Evolutionary conservation across 306 rosid genomes (phyloP).

Genomic region (Citrullus colocynthis): DNA sequence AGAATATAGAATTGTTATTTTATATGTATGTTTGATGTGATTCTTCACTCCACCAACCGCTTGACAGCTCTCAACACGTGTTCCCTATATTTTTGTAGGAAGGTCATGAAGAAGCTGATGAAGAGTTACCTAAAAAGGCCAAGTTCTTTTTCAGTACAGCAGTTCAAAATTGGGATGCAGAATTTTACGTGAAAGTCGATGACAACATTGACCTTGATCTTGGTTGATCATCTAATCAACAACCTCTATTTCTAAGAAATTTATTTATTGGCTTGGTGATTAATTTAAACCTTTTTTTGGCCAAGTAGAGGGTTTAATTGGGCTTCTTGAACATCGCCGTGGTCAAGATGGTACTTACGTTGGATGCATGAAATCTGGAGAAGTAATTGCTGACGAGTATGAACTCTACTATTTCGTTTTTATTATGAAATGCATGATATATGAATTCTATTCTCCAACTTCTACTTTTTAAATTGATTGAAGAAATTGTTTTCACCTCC

Average conservation of each 20-base stretch:
- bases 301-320: constrained; percentile 69
- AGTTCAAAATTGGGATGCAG: constrained; percentile 95
- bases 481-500: background rate
- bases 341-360: constrained; percentile 78
- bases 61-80: background rate
- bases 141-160: constrained; percentile 86
- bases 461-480: background rate
- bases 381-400: constrained; percentile 85
- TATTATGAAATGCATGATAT: background rate
- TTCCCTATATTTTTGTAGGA: constrained; percentile 42
- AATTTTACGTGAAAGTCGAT: constrained; percentile 89
- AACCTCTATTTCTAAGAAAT: constrained; percentile 5
- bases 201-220: constrained; percentile 73
- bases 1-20: background rate
- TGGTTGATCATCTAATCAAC: constrained; percentile 31
- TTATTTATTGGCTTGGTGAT: constrained; percentile 6
- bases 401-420: constrained; percentile 5
- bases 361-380: constrained; percentile 99
- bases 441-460: background rate
- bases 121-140: constrained; percentile 80
- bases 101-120: constrained; percentile 98
- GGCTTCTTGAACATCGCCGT: constrained; percentile 85
- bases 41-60: background rate
- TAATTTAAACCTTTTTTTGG: constrained; percentile 19
- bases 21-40: background rate